Evolutionary conservation across 139 green algal species (phyloP), one percentile per base, ranked within the genome.

Genomic region (Protoeuglena noctilucae): DNA sequence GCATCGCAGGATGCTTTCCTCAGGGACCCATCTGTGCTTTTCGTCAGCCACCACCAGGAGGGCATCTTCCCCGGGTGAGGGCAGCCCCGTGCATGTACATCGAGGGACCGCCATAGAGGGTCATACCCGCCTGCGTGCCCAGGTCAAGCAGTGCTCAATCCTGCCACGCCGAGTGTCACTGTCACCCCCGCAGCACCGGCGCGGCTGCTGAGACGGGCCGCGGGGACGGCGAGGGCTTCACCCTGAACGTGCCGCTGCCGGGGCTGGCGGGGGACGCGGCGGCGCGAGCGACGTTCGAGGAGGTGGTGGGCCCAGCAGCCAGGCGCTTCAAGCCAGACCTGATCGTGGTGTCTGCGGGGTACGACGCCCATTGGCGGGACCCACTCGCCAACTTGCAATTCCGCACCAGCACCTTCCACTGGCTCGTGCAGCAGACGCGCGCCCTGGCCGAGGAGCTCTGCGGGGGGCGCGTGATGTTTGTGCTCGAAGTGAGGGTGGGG

Each of bases 281-380:
- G 54, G 78, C 75, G 2, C 52, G 83, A 54, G 66, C 76, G 3
- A 67, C 70, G 0, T 88, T 80, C 64, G 31, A 68, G 25, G 70
- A 82, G 25, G 51, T 91, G 17, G 55, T 91, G 26, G 63, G 81
- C 52, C 83, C 83, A 39, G 75, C 90, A 18, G 79, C 72, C 1
- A 56, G 68, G 3, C 70, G 81, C 58, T 89, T 78, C 56, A 54
- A 54, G 14, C 80, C 81, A 1, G 41, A 80, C 51, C 51, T 89
- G 2, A 60, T 86, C 22, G 56, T 86, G 16, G 64, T 87, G 9
- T 76, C 63, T 17, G 67, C 68, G 19, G 71, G 71, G 47, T 74
- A 66, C 49, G 59, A 73, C 58, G 67, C 63, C 25, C 48, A 54
- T 53, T 61, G n/a, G 69, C 75, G 76, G 5, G 78, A 86, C 57